Percentiles rank a stretch among this genome's conserved stretches.
Evolutionary conservation across 108 stramenopile species (phyloP).

Genomic region (Schizochytrium sp.): DNA sequence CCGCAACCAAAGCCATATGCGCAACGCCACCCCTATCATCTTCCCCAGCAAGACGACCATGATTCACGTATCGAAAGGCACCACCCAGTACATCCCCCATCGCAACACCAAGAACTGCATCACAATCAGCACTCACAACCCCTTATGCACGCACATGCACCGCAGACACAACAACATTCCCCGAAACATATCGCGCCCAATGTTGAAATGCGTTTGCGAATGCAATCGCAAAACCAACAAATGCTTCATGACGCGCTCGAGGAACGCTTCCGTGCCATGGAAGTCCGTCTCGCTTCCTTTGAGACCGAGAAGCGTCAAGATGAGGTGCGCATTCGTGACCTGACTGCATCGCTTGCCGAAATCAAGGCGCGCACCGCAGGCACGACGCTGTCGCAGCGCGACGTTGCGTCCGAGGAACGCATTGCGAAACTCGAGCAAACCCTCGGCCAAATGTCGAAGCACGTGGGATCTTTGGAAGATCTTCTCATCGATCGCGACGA

Average conservation of each 20-base stretch:
- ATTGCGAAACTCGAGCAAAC: background rate
- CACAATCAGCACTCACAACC: too few relatives aligned
- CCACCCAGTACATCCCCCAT: too few relatives aligned
- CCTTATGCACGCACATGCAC: too few relatives aligned
- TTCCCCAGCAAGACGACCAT: too few relatives aligned
- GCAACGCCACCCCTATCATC: too few relatives aligned
- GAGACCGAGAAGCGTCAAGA: background rate
- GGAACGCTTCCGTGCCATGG: background rate
- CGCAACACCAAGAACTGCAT: too few relatives aligned
- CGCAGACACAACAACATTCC: too few relatives aligned
- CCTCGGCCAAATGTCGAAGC: background rate
- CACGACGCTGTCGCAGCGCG: background rate
- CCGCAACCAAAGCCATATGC: too few relatives aligned
- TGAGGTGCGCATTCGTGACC: background rate
- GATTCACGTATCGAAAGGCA: too few relatives aligned
- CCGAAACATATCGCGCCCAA: background rate
- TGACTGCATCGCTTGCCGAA: background rate
- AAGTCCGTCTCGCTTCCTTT: background rate
- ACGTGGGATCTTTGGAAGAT: background rate
- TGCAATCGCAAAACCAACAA: background rate
- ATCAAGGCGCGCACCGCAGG: background rate
- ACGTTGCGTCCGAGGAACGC: background rate
- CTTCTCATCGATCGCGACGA: background rate
- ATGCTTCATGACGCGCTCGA: background rate
- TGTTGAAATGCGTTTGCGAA: background rate